Evolutionary conservation across 177 flowering plant genomes (phyloP).

Genomic region (Telopea speciosissima): DNA sequence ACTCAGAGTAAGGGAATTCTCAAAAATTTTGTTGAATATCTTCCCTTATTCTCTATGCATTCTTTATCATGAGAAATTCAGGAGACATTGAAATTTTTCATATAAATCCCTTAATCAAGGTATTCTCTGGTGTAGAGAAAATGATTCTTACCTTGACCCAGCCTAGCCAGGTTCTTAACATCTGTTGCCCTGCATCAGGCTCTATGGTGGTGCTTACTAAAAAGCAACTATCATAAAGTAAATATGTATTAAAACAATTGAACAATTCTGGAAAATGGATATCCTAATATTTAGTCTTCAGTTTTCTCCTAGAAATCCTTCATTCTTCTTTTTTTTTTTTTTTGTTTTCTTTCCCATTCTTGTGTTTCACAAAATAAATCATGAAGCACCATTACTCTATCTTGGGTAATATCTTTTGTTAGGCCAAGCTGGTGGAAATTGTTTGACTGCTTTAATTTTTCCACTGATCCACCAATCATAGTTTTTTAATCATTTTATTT

Average conservation of each 20-base stretch:
- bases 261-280: too few relatives aligned
- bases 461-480: conserved; percentile 1
- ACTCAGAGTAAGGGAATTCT: not conserved
- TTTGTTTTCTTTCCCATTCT: not conserved
- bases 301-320: too few relatives aligned
- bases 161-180: not conserved
- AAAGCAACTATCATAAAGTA: not conserved
- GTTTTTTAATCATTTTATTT: not conserved
- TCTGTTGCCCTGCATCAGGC: not conserved
- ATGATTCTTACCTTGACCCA: not conserved
- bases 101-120: not conserved
- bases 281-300: too few relatives aligned
- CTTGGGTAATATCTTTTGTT: conserved; percentile 1
- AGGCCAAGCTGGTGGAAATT: not conserved
- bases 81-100: not conserved
- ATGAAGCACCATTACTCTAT: not conserved
- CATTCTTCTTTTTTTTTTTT: too few relatives aligned
- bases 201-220: not conserved
- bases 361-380: not conserved
- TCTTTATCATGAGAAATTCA: not conserved
- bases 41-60: not conserved
- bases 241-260: too few relatives aligned
- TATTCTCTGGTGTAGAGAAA: not conserved
- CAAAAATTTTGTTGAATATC: too few relatives aligned
- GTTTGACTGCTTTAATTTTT: not conserved